These are phyloP conservation scores for Gentiana straminea DNA, from an alignment of 257 asterid species.

Conservation along the genomic window DNA sequence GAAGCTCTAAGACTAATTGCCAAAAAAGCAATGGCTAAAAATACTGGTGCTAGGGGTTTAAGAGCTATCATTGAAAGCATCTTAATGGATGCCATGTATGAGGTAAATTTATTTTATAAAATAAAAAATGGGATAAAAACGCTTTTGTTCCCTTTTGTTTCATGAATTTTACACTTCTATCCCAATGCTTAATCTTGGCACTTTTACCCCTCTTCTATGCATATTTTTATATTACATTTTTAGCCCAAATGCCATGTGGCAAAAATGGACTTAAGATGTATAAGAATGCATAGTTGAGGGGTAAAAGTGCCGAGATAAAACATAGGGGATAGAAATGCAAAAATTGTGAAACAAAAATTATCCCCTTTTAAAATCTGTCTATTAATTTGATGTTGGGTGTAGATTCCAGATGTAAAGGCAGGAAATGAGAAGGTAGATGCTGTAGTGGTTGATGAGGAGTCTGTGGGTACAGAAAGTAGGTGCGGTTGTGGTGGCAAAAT, in stretches of 20 bases:
- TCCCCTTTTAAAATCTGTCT: neutral
- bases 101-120: constrained; percentile 35
- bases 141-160: neutral
- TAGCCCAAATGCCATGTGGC: neutral
- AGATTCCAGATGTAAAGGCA: constrained; percentile 70
- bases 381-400: constrained; percentile 4
- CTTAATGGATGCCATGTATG: constrained; percentile 83
- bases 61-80: constrained; percentile 78
- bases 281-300: too few species aligned
- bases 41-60: constrained; percentile 94
- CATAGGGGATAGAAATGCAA: too few species aligned
- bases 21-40: constrained; percentile 60
- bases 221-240: neutral
- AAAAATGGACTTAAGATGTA: too few species aligned
- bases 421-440: constrained; percentile 63
- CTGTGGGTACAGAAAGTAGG: constrained; percentile 41
- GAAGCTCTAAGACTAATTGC: constrained; percentile 61
- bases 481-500: constrained; percentile 75
- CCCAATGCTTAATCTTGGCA: too few species aligned
- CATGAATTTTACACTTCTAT: too few species aligned
- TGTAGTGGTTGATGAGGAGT: constrained; percentile 74
- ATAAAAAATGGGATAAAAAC: neutral
- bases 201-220: too few species aligned
- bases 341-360: too few species aligned
- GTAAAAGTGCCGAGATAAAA: too few species aligned